Conservation (phyloP, 345 rosid genomes). For the Euphorbia pulcherrima region DNA sequence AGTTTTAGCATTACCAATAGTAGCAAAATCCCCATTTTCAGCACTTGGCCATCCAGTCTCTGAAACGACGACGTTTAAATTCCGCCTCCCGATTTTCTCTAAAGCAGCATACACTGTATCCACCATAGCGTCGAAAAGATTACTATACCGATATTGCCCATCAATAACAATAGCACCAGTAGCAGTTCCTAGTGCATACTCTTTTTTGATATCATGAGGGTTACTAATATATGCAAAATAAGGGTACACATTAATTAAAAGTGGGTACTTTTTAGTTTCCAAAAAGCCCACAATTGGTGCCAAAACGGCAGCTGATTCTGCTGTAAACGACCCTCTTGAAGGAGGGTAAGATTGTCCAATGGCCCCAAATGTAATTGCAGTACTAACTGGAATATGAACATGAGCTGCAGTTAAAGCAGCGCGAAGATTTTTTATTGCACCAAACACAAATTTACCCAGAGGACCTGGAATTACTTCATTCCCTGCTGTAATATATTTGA, state of each 20-base stretch:
- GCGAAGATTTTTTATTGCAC: not conserved
- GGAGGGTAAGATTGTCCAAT: constrained; percentile 7
- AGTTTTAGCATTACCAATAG: not conserved
- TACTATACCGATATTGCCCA: not conserved
- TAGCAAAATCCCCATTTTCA: constrained; percentile 1
- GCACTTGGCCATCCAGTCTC: constrained; percentile 12
- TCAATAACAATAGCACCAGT: not conserved
- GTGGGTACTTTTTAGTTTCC: not conserved
- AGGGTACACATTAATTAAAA: constrained; percentile 7
- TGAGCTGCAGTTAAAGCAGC: not conserved
- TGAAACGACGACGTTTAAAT: not conserved
- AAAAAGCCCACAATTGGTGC: not conserved
- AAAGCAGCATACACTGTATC: constrained; percentile 3
- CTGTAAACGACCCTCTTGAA: not conserved
- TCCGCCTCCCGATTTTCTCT: not conserved
- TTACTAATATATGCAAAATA: not conserved
- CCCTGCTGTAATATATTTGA: not conserved
- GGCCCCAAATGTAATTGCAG: not conserved
- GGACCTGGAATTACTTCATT: constrained; percentile 10
- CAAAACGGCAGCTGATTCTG: not conserved
- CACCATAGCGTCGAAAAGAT: not conserved
- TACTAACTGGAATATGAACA: not conserved
- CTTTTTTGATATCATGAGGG: not conserved
- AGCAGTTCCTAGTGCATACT: not conserved
- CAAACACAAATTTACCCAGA: not conserved